Evolutionary conservation across 371 early-diverging fungal species (phyloP), one percentile per base, ranked within the genome.

Genomic region (Cokeromyces recurvatus): DNA sequence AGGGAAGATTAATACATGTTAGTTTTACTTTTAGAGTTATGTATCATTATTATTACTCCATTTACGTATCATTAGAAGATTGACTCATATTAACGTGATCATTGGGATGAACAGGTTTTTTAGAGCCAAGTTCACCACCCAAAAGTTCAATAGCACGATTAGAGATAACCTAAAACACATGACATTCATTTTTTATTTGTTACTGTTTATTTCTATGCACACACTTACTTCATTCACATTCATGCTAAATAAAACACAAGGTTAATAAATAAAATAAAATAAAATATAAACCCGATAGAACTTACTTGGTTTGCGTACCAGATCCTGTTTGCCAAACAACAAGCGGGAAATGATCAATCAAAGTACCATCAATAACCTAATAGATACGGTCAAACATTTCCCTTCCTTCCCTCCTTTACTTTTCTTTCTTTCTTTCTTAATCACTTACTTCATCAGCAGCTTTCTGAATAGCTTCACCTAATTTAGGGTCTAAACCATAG

Each of bases 31-130:
- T n/a, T n/a, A 14, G 15, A 12, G 34, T 14, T 32, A 32, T 32
- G 4, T 3, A 14, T 4, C 34, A 12, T 15, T 6, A 6, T 15
- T 8, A 14, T 32, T 11, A 5, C 29, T 11, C 29, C 29, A 29
- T 11, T 54, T 67, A 73, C 69, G 91, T 86, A 65, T 92, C 93
- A 58, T 92, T 92, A 43, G 90, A 89, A 25, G 91, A 90, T 66
- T 92, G 92, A 60, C 83, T 79, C 77, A 84, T 90, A 73, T 92
- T 92, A 59, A 92, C 90, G 39, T 91, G 91, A 62, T 92, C 93
- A 66, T 92, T 92, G 38, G 93, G 93, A 58, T 92, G 93, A 19
- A 92, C 90, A 2, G 89, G 87, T 20, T 65, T 73, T 78, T 91
- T 87, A 68, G 72, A 73, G 32, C 93, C 93, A n/a, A 83, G 66